These are phyloP conservation scores for Cyathus striatus DNA, from an alignment of 768 basidiomycete genomes.

Conservation along the genomic window DNA sequence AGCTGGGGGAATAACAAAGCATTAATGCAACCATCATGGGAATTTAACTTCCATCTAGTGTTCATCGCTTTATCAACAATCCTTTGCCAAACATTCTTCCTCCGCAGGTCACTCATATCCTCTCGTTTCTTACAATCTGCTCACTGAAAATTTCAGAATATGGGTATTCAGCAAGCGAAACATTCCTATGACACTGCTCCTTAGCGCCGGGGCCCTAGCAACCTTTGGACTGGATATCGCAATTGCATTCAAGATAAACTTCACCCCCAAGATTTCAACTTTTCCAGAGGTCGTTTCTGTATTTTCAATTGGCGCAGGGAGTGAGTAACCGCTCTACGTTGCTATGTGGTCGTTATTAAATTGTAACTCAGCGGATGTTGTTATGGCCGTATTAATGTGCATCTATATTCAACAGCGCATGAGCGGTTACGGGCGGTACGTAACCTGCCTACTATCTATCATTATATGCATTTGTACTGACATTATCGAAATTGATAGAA, in stretches of 20 bases:
- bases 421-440: not conserved
- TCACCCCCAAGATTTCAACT: no score
- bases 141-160: not conserved
- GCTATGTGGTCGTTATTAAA: not conserved
- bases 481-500: not conserved
- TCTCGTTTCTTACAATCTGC: not conserved
- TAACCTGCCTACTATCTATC: not conserved
- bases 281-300: not conserved
- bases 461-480: not conserved
- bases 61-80: not conserved
- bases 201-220: not conserved
- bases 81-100: not conserved
- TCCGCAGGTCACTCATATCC: not conserved
- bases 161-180: not conserved
- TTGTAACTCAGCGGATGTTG: not conserved
- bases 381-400: not conserved
- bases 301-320: not conserved
- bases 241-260: no score
- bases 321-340: not conserved
- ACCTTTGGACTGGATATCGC: not conserved
- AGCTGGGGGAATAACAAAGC: not conserved
- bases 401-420: not conserved
- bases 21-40: not conserved
- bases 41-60: not conserved
- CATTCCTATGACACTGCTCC: not conserved